These are phyloP conservation scores for Aspergillus sojae DNA, from an alignment of 2,329 filamentous ascomycete species.

Conservation along the genomic window DNA sequence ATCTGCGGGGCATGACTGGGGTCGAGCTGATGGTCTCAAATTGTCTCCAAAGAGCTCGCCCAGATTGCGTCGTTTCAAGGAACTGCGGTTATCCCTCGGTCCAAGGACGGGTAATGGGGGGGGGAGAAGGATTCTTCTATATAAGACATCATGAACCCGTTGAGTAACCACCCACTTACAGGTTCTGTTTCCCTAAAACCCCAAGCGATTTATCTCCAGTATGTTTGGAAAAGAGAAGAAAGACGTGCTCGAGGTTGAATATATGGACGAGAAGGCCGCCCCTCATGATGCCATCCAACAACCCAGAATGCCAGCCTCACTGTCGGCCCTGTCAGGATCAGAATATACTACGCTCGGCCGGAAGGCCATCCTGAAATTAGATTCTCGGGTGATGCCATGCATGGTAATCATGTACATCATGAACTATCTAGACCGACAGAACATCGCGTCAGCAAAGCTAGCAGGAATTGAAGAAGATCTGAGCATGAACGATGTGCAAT, in stretches of 20 bases:
- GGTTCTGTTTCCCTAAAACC: background rate
- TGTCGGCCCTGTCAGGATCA: background rate
- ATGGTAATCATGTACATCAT: constrained; percentile 31
- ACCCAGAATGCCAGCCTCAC: background rate
- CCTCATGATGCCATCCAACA: background rate
- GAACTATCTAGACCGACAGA: constrained; percentile 47
- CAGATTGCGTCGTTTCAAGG: too few relatives aligned
- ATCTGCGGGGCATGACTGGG: background rate
- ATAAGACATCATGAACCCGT: too few relatives aligned
- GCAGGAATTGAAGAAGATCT: constrained; percentile 44
- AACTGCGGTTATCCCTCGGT: background rate
- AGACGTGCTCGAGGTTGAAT: background rate
- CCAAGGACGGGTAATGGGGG: background rate
- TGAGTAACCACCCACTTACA: background rate
- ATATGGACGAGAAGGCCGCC: background rate
- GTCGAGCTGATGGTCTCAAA: too few relatives aligned
- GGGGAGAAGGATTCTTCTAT: too few relatives aligned
- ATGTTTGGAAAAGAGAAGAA: background rate
- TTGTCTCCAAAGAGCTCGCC: rapidly evolving
- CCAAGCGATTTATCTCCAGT: background rate
- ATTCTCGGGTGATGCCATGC: background rate
- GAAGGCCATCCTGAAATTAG: background rate
- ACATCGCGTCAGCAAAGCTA: constrained; percentile 44
- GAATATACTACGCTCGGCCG: background rate
- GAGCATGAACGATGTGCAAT: constrained; percentile 37